Evolutionary conservation across 2,329 filamentous ascomycete species (phyloP).

Genomic region (Fusarium redolens): DNA sequence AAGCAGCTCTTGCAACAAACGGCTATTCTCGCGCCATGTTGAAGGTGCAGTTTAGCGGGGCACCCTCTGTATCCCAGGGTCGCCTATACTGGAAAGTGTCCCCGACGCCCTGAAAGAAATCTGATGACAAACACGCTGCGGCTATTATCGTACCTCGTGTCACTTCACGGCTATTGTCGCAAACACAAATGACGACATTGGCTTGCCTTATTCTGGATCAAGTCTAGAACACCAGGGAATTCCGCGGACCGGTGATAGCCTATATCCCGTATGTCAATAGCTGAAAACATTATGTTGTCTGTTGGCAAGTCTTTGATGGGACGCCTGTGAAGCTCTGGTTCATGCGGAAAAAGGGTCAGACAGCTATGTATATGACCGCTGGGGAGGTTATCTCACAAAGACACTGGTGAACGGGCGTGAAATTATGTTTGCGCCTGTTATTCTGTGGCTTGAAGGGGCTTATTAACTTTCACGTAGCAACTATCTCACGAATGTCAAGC

Average conservation of each 20-base stretch:
- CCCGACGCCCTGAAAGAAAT: neutral
- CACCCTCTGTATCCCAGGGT: neutral
- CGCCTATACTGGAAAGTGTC: neutral
- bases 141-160: neutral
- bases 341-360: too few relatives aligned
- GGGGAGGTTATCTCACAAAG: too few relatives aligned
- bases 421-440: neutral
- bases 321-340: too few relatives aligned
- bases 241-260: neutral
- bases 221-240: neutral
- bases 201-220: neutral
- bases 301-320: neutral
- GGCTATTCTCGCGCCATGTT: neutral
- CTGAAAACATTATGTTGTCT: neutral
- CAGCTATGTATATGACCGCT: too few relatives aligned
- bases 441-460: neutral
- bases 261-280: neutral
- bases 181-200: neutral
- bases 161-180: neutral
- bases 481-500: neutral
- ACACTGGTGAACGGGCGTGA: too few relatives aligned
- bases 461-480: neutral
- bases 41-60: neutral
- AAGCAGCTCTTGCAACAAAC: neutral
- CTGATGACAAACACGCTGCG: neutral